Evolutionary conservation across 805 yeast genomes (phyloP), one percentile per base, ranked within the genome.

Genomic region (Grigorovia transvaalensis): DNA sequence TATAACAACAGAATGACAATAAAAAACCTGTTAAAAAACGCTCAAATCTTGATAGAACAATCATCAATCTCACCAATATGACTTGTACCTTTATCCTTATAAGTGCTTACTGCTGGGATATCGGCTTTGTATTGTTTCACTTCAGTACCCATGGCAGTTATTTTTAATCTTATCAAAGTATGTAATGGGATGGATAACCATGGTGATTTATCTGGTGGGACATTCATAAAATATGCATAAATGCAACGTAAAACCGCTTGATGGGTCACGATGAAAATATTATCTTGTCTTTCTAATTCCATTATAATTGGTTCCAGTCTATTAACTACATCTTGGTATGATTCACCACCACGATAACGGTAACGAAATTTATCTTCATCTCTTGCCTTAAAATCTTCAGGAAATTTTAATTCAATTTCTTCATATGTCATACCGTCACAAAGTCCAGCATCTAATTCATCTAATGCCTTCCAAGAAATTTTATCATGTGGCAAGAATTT

Each of bases 151-250:
- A 88, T 90, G 0, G 99, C 96, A 52, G 95, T 77, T n/a, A 97
- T 96, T 66, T 93, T 98, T 56, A 93, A 74, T 64, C 88, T 85
- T 62, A 93, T 93, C 66, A 93, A 72, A 0, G 99, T 93, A 65
- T 93, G 99, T 60, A 93, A 73, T 6, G 99, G 99, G 53, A 93
- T 95, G 43, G 95, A 88, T 96, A 93, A 89, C 99, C 99, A 93
- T 5, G 99, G 99, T 53, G 90, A 80, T 67, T 88, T 91, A 61
- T 91, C 96, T 67, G 91, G 98, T 4, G 97, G 96, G 18, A 93
- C 95, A 65, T 93, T 91, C 98, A 93, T 93, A 65, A 90, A 93
- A 69, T 93, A 93, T 8, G 99, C 98, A 69, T 93, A 93, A 50
- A 93, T 83, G 65, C 99, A 93, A 62, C 99, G 79, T 57, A 93